phyloP scores from a whole-genome alignment of 1,284 basidiomycete species.

The Cystobasidium sp. region DNA sequence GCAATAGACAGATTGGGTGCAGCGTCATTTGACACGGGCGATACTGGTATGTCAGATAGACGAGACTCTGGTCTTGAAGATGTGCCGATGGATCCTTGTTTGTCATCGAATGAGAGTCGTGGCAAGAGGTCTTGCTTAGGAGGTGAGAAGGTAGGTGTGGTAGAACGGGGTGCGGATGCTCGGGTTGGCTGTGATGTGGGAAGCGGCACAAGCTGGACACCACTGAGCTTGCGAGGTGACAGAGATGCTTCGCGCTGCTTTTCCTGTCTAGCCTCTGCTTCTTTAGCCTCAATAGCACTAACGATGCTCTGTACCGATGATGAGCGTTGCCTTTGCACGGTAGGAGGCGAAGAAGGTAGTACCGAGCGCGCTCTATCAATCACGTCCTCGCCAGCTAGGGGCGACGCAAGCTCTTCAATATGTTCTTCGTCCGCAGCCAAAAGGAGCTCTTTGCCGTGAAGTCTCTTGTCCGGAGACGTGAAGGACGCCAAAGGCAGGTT shows the following conservation, averaged over 20 bases:
- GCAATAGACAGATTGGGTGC: conserved; percentile 5
- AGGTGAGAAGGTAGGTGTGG: conserved; percentile 41
- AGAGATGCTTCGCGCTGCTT: conserved; percentile 10
- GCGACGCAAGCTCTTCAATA: conserved; percentile 21
- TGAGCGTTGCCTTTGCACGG: not conserved
- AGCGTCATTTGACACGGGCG: not conserved
- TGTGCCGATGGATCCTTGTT: not conserved
- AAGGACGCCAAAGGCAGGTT: not conserved
- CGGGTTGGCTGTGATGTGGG: not conserved
- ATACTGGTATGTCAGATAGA: conserved; percentile 1
- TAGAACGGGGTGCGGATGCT: conserved; percentile 14
- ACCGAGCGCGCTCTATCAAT: not conserved
- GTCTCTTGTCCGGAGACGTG: not conserved
- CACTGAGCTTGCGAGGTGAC: conserved; percentile 21
- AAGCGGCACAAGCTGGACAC: not conserved
- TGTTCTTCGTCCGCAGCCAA: conserved; percentile 16
- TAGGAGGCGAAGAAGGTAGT: not conserved
- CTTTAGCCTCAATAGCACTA: conserved; percentile 25
- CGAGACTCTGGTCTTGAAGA: conserved; percentile 22
- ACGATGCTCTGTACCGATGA: conserved; percentile 36
- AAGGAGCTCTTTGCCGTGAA: not conserved
- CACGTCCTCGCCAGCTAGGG: not conserved
- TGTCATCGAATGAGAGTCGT: not conserved
- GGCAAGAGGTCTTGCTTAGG: conserved; percentile 13
- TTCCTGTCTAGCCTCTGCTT: conserved; percentile 6